These are phyloP conservation scores for Daldinia vernicosa DNA, from an alignment of 495 filamentous ascomycete species.

Conservation along the genomic window DNA sequence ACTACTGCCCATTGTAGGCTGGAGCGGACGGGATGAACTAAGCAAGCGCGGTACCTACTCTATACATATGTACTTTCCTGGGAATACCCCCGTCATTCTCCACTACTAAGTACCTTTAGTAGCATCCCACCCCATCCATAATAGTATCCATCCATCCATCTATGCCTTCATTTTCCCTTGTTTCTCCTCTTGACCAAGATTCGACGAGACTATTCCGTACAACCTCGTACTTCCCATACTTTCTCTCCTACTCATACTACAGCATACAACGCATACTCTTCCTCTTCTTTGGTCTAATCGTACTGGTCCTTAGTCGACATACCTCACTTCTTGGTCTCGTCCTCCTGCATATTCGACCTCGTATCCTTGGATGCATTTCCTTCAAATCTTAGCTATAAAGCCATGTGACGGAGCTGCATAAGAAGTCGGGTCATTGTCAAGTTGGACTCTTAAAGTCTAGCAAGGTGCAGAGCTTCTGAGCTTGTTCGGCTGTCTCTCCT, in stretches of 20 bases:
- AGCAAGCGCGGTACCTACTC: constrained; percentile 36
- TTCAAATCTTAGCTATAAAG: constrained; percentile 20
- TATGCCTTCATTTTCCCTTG: constrained; percentile 47
- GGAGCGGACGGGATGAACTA: constrained; percentile 38
- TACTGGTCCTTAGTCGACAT: constrained; percentile 1
- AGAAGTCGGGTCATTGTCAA: constrained; percentile 46
- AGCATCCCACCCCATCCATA: constrained; percentile 45
- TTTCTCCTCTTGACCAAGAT: constrained; percentile 46
- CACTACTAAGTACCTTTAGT: constrained; percentile 45
- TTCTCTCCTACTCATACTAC: constrained; percentile 17
- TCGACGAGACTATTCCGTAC: constrained; percentile 39
- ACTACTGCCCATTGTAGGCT: not conserved
- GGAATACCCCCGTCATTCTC: constrained; percentile 44
- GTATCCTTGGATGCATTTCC: not conserved
- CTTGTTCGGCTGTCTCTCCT: constrained; percentile 44
- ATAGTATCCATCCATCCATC: constrained; percentile 41
- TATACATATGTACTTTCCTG: constrained; percentile 14
- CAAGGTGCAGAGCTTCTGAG: constrained; percentile 47
- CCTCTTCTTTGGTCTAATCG: not conserved
- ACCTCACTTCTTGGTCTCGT: not conserved
- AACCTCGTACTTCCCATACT: constrained; percentile 39
- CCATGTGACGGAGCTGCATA: constrained; percentile 50
- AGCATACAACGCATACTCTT: constrained; percentile 1
- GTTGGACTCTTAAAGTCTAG: constrained; percentile 49
- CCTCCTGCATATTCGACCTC: constrained; percentile 11